Evolutionary conservation across 345 rosid species (phyloP).

Genomic region (Lenwebbia sp.): DNA sequence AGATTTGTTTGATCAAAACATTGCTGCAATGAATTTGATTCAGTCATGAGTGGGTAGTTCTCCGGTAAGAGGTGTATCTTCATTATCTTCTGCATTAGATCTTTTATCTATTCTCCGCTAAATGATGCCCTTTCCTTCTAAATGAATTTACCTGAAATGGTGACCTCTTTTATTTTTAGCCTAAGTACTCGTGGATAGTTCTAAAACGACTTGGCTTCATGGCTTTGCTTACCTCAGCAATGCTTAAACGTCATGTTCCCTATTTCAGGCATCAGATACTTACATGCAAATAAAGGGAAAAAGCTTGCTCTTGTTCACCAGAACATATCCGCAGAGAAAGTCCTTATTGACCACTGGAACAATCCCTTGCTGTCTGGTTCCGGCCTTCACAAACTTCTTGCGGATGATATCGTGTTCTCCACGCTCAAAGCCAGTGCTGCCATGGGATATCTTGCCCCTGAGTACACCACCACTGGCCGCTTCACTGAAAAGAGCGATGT

Average conservation of each 20-base stretch:
- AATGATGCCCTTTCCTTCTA: neutral
- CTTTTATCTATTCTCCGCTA: neutral
- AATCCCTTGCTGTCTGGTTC: conserved; percentile 76
- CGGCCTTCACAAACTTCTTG: conserved; percentile 81
- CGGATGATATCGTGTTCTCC: conserved; percentile 84
- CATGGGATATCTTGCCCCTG: conserved; percentile 97
- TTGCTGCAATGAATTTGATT: neutral
- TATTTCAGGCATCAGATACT: conserved; percentile 54
- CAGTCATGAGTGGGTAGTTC: neutral
- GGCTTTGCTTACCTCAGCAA: neutral
- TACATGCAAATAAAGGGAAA: conserved; percentile 59
- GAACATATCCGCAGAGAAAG: conserved; percentile 77
- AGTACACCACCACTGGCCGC: conserved; percentile 79
- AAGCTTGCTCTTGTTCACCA: conserved; percentile 68
- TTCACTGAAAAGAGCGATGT: conserved; percentile 90
- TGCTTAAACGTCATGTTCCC: neutral
- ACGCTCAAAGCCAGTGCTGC: conserved; percentile 93
- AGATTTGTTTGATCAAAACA: neutral
- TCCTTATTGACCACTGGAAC: conserved; percentile 49
- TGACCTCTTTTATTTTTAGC: neutral
- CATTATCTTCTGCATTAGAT: neutral
- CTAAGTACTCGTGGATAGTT: neutral
- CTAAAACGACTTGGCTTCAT: neutral
- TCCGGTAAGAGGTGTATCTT: neutral
- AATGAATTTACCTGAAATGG: neutral